phyloP scores from a whole-genome alignment of 2,329 filamentous ascomycete genomes.

The Fusarium acutatum region DNA sequence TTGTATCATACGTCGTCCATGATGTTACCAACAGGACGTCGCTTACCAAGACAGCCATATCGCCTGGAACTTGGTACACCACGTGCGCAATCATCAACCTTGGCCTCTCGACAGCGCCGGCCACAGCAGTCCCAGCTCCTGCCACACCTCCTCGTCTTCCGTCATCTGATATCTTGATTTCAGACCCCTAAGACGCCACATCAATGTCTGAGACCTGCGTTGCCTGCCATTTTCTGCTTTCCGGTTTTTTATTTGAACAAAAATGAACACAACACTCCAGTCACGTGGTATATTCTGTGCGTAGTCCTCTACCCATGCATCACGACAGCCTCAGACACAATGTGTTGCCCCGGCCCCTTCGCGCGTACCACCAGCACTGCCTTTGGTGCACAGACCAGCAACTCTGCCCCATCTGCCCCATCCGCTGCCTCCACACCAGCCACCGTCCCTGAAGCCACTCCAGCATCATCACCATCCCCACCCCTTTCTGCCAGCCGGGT shows the following conservation, averaged over 20 bases:
- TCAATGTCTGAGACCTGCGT: not conserved
- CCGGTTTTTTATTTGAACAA: not conserved
- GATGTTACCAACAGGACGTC: not conserved
- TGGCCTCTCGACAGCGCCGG: not conserved
- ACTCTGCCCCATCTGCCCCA: no score
- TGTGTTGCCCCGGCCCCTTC: no score
- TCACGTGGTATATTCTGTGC: not conserved
- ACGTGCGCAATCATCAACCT: not conserved
- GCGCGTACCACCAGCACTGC: no score
- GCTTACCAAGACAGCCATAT: not conserved
- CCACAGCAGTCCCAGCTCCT: not conserved
- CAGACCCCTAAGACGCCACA: not conserved
- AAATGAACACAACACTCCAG: not conserved
- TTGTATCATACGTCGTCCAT: no score
- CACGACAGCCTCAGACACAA: not conserved
- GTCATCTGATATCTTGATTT: not conserved
- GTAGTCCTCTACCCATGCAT: not conserved
- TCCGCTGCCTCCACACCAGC: no score
- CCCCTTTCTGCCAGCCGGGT: not conserved
- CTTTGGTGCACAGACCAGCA: no score
- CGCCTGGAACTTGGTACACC: no score
- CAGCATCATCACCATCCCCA: not conserved
- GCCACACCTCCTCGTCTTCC: not conserved
- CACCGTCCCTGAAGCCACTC: not conserved
- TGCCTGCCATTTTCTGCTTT: not conserved